phyloP scores from a whole-genome alignment of 257 asterid genomes.

The Linderniella brevidens region DNA sequence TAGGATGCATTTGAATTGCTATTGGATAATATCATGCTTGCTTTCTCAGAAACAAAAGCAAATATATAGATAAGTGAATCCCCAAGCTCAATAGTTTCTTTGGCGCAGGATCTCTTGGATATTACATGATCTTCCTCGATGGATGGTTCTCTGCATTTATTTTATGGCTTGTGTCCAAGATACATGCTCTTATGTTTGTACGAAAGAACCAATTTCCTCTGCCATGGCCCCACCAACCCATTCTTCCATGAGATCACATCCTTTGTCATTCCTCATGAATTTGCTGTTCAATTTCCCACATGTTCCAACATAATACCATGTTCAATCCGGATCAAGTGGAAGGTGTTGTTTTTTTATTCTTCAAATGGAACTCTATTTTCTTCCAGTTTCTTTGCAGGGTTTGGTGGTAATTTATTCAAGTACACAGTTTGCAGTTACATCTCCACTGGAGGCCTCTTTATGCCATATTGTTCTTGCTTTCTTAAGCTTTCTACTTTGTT shows the following conservation, averaged over 20 bases:
- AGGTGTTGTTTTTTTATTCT: slow-evolving; percentile 76
- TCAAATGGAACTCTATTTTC: slow-evolving; percentile 5
- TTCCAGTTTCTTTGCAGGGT: not conserved
- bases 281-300: slow-evolving; percentile 74
- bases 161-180: slow-evolving; percentile 86
- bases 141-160: slow-evolving; percentile 85
- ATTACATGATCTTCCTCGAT: slow-evolving; percentile 77
- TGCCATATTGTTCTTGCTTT: not conserved
- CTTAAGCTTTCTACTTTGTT: not conserved
- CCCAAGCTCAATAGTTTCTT: slow-evolving; percentile 86
- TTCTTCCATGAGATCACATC: slow-evolving; percentile 71
- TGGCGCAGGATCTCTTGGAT: slow-evolving; percentile 98
- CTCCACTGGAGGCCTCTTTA: not conserved
- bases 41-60: slow-evolving; percentile 26
- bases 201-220: slow-evolving; percentile 80
- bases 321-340: slow-evolving; percentile 84
- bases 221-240: slow-evolving; percentile 69
- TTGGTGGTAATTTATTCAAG: not conserved
- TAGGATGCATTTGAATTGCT: slow-evolving; percentile 12
- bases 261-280: slow-evolving; percentile 89
- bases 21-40: slow-evolving; percentile 12
- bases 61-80: slow-evolving; percentile 30
- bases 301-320: slow-evolving; percentile 73
- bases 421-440: not conserved
- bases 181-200: slow-evolving; percentile 70